A percentile compares a stretch with the other conserved stretches of the same genome.
Conservation (phyloP, 768 basidiomycete species). For the Leccinum pellstonianum region DNA sequence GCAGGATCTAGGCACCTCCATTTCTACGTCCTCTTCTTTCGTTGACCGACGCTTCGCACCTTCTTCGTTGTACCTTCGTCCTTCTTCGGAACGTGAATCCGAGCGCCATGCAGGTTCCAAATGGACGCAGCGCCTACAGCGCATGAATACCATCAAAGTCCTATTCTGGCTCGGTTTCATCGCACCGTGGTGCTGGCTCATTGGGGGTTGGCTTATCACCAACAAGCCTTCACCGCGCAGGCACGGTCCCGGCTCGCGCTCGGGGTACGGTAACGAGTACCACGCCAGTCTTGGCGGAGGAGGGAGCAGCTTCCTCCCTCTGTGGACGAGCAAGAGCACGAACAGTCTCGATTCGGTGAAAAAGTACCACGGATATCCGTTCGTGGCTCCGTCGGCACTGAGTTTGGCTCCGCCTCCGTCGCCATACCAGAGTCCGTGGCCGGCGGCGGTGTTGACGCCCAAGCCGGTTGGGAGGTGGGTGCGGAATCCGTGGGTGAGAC, state of each 20-base stretch:
- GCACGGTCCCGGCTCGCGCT: not conserved
- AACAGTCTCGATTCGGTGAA: slow-evolving; percentile 44
- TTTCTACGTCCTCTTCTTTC: slow-evolving; percentile 49
- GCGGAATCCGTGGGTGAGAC: slow-evolving; percentile 39
- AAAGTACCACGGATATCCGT: slow-evolving; percentile 55
- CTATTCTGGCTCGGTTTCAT: slow-evolving; percentile 78
- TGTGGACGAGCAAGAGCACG: slow-evolving; percentile 39
- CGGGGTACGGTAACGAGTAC: slow-evolving; percentile 10
- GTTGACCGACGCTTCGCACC: slow-evolving; percentile 51
- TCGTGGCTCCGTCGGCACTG: slow-evolving; percentile 49
- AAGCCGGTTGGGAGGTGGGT: slow-evolving; percentile 21
- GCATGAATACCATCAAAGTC: slow-evolving; percentile 44
- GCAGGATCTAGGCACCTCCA: slow-evolving; percentile 24
- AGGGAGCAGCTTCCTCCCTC: slow-evolving; percentile 36
- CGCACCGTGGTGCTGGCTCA: slow-evolving; percentile 71
- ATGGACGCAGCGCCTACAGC: slow-evolving; percentile 14
- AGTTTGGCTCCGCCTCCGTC: slow-evolving; percentile 31
- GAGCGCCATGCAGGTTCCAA: slow-evolving; percentile 17
- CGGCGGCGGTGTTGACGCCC: slow-evolving; percentile 17
- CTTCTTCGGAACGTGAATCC: slow-evolving; percentile 34
- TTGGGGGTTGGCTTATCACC: slow-evolving; percentile 68
- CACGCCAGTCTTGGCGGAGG: slow-evolving; percentile 38
- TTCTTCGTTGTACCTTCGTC: slow-evolving; percentile 37
- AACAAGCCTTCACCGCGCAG: slow-evolving; percentile 16
- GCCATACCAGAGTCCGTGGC: slow-evolving; percentile 23